Percentiles rank a stretch among this genome's conserved stretches.
These are phyloP conservation scores for Ganoderma meredithae DNA, from an alignment of 1,284 basidiomycete genomes.

Conservation along the genomic window DNA sequence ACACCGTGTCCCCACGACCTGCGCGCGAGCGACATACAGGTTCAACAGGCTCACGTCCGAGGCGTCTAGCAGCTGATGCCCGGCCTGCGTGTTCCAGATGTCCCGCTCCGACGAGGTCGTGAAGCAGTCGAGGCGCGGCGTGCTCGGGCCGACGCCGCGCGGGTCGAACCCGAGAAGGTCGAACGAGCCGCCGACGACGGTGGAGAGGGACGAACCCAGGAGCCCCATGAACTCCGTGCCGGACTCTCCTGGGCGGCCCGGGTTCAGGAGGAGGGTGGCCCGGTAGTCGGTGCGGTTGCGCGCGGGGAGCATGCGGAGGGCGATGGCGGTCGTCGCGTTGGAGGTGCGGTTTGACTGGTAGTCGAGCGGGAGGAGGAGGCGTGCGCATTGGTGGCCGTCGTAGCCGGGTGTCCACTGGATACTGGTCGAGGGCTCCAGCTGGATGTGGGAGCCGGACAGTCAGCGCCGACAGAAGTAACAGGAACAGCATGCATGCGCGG, in stretches of 20 bases:
- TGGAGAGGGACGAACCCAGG: slow-evolving; percentile 13
- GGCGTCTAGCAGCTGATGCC: slow-evolving; percentile 18
- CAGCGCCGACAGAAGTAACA: background rate
- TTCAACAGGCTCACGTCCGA: slow-evolving; percentile 20
- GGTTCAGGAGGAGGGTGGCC: slow-evolving; percentile 58
- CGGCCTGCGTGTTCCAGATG: slow-evolving; percentile 24
- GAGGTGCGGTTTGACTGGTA: slow-evolving; percentile 33
- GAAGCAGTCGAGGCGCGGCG: slow-evolving; percentile 32
- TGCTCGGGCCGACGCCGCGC: slow-evolving; percentile 31
- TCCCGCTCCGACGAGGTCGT: slow-evolving; percentile 22
- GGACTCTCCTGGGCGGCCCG: slow-evolving; percentile 59
- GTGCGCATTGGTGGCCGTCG: slow-evolving; percentile 35
- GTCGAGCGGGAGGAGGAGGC: slow-evolving; percentile 46
- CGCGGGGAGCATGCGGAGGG: slow-evolving; percentile 44
- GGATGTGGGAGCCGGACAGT: background rate
- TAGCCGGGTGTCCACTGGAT: slow-evolving; percentile 37
- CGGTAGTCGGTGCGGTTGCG: slow-evolving; percentile 43
- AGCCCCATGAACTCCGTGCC: slow-evolving; percentile 39
- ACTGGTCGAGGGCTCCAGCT: slow-evolving; percentile 28
- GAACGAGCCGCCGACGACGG: slow-evolving; percentile 42
- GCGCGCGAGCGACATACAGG: slow-evolving; percentile 20
- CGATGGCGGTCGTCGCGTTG: slow-evolving; percentile 43
- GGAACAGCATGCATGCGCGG: background rate
- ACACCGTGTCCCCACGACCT: slow-evolving; percentile 24
- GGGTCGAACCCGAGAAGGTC: slow-evolving; percentile 53